Conservation (phyloP, 2,329 filamentous ascomycete genomes). For the Fusarium oxysporum region DNA sequence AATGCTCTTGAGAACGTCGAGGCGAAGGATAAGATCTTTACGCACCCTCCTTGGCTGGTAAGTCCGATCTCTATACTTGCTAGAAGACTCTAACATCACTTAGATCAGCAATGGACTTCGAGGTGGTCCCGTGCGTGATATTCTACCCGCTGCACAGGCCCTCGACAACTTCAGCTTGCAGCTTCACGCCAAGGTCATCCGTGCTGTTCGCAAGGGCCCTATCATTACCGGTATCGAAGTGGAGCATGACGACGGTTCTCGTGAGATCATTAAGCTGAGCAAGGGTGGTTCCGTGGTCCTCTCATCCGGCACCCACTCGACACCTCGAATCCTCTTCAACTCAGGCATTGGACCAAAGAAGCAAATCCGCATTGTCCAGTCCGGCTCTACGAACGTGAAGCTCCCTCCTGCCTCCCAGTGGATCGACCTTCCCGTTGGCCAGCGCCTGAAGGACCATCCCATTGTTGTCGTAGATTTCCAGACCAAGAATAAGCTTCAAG, state of each 20-base stretch:
- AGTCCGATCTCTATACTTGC: not conserved
- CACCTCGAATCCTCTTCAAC: constrained; percentile 72
- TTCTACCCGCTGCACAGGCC: constrained; percentile 70
- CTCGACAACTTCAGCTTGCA: constrained; percentile 74
- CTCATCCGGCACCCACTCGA: constrained; percentile 74
- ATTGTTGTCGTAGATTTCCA: constrained; percentile 49
- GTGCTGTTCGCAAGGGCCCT: constrained; percentile 72
- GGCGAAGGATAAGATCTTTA: constrained; percentile 73
- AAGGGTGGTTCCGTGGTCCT: constrained; percentile 72
- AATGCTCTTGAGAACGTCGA: constrained; percentile 68
- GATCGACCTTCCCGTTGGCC: constrained; percentile 69
- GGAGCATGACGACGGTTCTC: constrained; percentile 60
- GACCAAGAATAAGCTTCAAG: constrained; percentile 40
- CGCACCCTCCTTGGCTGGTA: constrained; percentile 70
- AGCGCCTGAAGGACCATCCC: constrained; percentile 66
- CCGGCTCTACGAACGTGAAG: constrained; percentile 60
- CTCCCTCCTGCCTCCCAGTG: constrained; percentile 64
- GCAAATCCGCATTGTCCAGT: constrained; percentile 60
- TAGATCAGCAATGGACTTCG: constrained; percentile 74
- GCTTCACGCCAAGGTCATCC: constrained; percentile 71
- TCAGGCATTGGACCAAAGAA: constrained; percentile 72
- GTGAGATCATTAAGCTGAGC: constrained; percentile 72
- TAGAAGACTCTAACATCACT: not conserved
- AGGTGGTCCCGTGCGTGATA: constrained; percentile 76
- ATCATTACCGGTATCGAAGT: constrained; percentile 75